Evolutionary conservation across 768 basidiomycete genomes (phyloP).

Genomic region (Rhizopogon vulgaris): DNA sequence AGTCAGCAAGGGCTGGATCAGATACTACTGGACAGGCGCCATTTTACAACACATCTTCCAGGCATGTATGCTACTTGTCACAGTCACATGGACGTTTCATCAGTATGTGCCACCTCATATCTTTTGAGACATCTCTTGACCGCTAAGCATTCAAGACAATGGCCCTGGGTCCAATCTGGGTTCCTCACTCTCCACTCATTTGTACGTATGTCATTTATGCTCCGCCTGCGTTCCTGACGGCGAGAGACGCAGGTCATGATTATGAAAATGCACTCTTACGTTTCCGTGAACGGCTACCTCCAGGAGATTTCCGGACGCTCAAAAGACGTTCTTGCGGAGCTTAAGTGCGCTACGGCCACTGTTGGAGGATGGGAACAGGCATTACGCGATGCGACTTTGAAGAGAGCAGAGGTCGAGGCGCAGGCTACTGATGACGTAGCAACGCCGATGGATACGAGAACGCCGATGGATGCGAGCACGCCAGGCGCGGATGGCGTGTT

Average conservation of each 20-base stretch:
- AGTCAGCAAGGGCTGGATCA: conserved; percentile 72
- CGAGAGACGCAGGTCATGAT: conserved; percentile 55
- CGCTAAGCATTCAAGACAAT: conserved; percentile 47
- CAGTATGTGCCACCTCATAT: conserved; percentile 35
- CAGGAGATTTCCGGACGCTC: conserved; percentile 46
- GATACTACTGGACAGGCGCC: conserved; percentile 71
- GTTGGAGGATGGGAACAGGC: conserved; percentile 68
- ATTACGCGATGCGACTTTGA: conserved; percentile 38
- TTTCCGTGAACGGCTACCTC: conserved; percentile 82
- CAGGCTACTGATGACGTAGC: conserved; percentile 6
- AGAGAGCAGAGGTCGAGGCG: conserved; percentile 17
- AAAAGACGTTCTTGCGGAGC: conserved; percentile 33
- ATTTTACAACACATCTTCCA: conserved; percentile 80
- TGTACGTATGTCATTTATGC: conserved; percentile 32
- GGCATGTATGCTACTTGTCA: conserved; percentile 59
- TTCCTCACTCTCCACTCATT: conserved; percentile 84
- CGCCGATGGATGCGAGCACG: conserved; percentile 20
- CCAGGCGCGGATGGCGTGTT: conserved; percentile 41
- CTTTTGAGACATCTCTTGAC: background rate
- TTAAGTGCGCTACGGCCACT: conserved; percentile 38
- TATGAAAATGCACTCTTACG: conserved; percentile 97
- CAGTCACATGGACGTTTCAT: conserved; percentile 89
- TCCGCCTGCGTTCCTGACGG: background rate
- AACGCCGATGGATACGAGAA: conserved; percentile 22
- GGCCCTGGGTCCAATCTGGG: conserved; percentile 97